These are phyloP conservation scores for Leucosporidium creatinivorum DNA, from an alignment of 768 basidiomycete species.

Conservation along the genomic window DNA sequence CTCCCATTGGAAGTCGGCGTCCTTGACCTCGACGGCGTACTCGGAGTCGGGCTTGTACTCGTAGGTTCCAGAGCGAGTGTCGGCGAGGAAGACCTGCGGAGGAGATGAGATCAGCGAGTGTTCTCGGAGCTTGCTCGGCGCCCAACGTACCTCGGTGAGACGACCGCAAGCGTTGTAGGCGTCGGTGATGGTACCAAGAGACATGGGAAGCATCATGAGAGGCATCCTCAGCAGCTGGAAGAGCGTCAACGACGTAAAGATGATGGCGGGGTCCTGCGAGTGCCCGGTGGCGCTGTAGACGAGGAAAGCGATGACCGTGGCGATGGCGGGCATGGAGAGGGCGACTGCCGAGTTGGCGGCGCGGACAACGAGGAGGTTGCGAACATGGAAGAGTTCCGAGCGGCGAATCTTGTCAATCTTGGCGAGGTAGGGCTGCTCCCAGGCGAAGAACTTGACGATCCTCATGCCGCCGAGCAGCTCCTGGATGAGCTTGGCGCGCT, in stretches of 20 bases:
- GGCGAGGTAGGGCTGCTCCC: constrained; percentile 58
- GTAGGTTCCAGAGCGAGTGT: constrained; percentile 58
- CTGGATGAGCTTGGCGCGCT: constrained; percentile 77
- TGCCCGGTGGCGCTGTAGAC: constrained; percentile 70
- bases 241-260: constrained; percentile 60
- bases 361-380: constrained; percentile 37
- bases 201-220: constrained; percentile 9
- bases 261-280: constrained; percentile 34
- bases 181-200: constrained; percentile 58
- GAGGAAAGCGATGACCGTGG: constrained; percentile 50
- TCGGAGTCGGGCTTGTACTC: constrained; percentile 52
- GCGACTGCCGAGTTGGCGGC: constrained; percentile 34
- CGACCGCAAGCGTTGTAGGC: constrained; percentile 72
- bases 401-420: constrained; percentile 57
- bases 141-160: constrained; percentile 49
- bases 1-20: constrained; percentile 36
- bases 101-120: neutral
- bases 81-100: constrained; percentile 65
- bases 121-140: neutral
- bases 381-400: constrained; percentile 61
- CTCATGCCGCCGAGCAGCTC: constrained; percentile 54
- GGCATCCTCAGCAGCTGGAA: constrained; percentile 64
- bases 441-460: constrained; percentile 50
- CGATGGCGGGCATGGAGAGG: constrained; percentile 34
- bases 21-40: constrained; percentile 59